A percentile compares a stretch with the other conserved stretches of the same genome.
phyloP scores from a whole-genome alignment of 805 yeast genomes.

The Candida khao-thaluensis region DNA sequence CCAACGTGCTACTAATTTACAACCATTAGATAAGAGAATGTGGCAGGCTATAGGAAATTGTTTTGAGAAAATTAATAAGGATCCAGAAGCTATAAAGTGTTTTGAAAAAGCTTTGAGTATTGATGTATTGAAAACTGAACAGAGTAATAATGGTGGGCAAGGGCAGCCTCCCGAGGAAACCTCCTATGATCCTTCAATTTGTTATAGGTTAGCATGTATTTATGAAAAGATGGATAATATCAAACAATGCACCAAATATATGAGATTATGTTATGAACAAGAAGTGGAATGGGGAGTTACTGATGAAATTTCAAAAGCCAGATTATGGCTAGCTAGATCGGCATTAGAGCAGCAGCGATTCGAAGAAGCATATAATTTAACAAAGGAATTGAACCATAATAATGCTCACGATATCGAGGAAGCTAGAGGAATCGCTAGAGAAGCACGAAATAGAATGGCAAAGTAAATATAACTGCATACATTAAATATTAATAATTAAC shows the following conservation, averaged over 20 bases:
- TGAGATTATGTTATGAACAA: slow-evolving; percentile 67
- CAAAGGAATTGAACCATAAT: slow-evolving; percentile 64
- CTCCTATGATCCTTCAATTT: slow-evolving; percentile 43
- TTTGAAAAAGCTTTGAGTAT: slow-evolving; percentile 72
- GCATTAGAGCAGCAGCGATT: slow-evolving; percentile 58
- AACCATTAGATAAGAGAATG: slow-evolving; percentile 88
- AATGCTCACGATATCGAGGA: slow-evolving; percentile 87
- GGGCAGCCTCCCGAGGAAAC: slow-evolving; percentile 8
- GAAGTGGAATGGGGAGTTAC: slow-evolving; percentile 64
- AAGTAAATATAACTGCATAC: slow-evolving; percentile 6
- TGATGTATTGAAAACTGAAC: slow-evolving; percentile 26
- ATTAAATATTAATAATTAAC: slow-evolving; percentile 7
- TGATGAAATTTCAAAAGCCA: slow-evolving; percentile 75
- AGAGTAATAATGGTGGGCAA: slow-evolving; percentile 15
- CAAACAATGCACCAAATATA: slow-evolving; percentile 55
- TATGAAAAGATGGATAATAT: slow-evolving; percentile 56
- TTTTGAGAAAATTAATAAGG: slow-evolving; percentile 72
- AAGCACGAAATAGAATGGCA: slow-evolving; percentile 58
- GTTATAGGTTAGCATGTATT: slow-evolving; percentile 67
- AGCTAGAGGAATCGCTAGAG: slow-evolving; percentile 79
- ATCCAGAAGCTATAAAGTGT: slow-evolving; percentile 72
- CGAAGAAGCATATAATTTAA: slow-evolving; percentile 69
- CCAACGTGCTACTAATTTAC: slow-evolving; percentile 84
- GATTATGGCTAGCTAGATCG: slow-evolving; percentile 80
- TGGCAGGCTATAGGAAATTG: slow-evolving; percentile 96